Conservation (phyloP, 1,284 basidiomycete species). For the Cryptococcus sp. region DNA sequence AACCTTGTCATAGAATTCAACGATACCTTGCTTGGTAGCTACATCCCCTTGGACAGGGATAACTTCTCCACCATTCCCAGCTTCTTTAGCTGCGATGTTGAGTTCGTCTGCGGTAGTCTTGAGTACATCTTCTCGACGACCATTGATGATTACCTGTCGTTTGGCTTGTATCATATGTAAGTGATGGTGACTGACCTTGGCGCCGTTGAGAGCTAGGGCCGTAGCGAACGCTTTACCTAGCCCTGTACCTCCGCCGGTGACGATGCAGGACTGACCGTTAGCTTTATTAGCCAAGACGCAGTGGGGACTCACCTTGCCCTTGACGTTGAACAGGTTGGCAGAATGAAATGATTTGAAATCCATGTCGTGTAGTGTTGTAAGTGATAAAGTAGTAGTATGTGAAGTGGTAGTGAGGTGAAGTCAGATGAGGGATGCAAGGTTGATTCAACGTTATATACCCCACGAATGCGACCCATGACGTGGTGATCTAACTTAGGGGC, state of each 20-base stretch:
- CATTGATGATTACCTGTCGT: constrained; percentile 24
- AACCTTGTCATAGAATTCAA: constrained; percentile 21
- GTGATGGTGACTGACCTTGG: constrained; percentile 33
- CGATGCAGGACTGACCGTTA: constrained; percentile 16
- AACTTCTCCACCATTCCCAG: constrained; percentile 16
- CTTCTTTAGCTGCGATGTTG: constrained; percentile 14
- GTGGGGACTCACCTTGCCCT: constrained; percentile 23
- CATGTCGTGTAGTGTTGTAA: not conserved
- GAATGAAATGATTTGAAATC: constrained; percentile 6
- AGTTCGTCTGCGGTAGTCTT: constrained; percentile 22
- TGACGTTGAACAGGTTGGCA: constrained; percentile 24
- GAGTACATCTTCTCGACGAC: constrained; percentile 21
- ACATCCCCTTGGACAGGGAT: constrained; percentile 28
- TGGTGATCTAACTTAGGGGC: too few relatives aligned
- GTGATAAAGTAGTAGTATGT: not conserved
- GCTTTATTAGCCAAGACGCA: not conserved
- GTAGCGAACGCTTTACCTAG: constrained; percentile 46
- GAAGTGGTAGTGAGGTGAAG: not conserved
- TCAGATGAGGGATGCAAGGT: not conserved
- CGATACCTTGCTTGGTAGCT: constrained; percentile 25
- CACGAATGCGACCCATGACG: not conserved
- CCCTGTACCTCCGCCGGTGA: constrained; percentile 35
- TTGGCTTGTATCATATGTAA: not conserved
- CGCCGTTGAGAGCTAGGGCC: constrained; percentile 44
- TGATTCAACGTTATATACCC: not conserved